Evolutionary conservation across 352 stramenopile genomes (phyloP), one percentile per base, ranked within the genome.

Genomic region (Globisporangium spiculum): DNA sequence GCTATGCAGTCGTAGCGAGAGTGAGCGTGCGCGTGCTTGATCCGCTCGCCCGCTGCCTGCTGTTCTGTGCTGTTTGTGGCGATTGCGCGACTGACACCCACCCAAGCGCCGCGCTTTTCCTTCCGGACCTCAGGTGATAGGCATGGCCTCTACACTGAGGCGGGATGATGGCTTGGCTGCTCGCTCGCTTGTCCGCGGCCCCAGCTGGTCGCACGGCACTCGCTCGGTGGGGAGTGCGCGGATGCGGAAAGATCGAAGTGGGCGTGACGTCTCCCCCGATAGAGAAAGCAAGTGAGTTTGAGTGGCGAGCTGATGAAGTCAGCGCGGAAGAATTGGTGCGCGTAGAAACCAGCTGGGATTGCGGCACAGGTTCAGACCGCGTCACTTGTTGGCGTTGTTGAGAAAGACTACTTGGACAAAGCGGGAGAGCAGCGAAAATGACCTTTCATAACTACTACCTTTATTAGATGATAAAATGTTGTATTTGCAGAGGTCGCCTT

Each of bases 171-270:
- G 44, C 44, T 52, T 52, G 44, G 44, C 44, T 52, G 26, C 26
- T 30, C 34, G 18, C 34, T 32, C n/a, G 1, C 26, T 38, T 60
- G 5, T 32, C 55, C 55, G 14, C 55, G 55, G 55, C 30, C 30
- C 55, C 56, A 61, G 56, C 56, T 48, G 56, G 56, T 61, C 56
- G 56, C n/a, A 36, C 56, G 9, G 56, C 56, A 61, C 5, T 24
- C 26, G 6, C 44, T 16, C 30, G 55, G 24, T 60, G 55, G 18
- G 34, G n/a, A 52, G 44, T 52, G 44, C 18, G 44, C 44, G 44
- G 48, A 55, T 60, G 30, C 20, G 20, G 24, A 61, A 48, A 44
- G 30, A 48, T 59, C 26, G 24, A 5, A 1, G 22, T 24, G 14
- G 12, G 38, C 10, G 38, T 18, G 38, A 18, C 12, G 38, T 46